phyloP scores from a whole-genome alignment of 176 grass and related monocot genomes.

The Zoysia pacifica region DNA sequence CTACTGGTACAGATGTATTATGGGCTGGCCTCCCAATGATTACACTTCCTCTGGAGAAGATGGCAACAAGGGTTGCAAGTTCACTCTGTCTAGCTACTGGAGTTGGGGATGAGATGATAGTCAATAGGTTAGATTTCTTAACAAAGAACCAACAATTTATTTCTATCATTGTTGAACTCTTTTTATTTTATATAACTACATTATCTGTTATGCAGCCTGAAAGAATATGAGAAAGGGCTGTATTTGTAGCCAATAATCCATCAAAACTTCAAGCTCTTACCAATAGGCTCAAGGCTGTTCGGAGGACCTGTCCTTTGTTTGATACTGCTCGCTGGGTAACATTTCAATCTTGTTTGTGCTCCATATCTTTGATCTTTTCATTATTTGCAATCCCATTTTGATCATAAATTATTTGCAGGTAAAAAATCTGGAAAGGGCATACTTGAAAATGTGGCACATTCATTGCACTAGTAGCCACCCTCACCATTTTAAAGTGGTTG shows the following conservation, averaged over 20 bases:
- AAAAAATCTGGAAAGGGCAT: conserved; percentile 76
- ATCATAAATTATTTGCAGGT: conserved; percentile 51
- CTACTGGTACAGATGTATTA: conserved; percentile 77
- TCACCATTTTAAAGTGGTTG: conserved; percentile 69
- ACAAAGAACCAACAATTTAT: neutral
- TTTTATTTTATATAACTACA: neutral
- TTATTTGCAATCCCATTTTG: neutral
- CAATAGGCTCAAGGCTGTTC: conserved; percentile 61
- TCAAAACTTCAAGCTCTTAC: conserved; percentile 58
- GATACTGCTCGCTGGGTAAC: conserved; percentile 76
- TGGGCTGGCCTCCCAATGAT: conserved; percentile 92
- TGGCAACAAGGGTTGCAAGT: conserved; percentile 90
- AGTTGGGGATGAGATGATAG: conserved; percentile 85
- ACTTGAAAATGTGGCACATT: conserved; percentile 87
- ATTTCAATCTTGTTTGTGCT: no score
- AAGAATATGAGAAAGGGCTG: conserved; percentile 83
- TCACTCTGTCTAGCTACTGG: conserved; percentile 73
- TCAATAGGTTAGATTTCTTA: conserved; percentile 31
- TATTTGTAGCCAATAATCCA: conserved; percentile 57
- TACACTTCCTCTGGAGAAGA: conserved; percentile 84
- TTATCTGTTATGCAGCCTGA: conserved; percentile 46
- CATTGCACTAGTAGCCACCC: conserved; percentile 49
- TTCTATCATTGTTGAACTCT: neutral
- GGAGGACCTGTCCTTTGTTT: conserved; percentile 76
- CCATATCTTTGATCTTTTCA: no score